phyloP scores from a whole-genome alignment of 2,329 filamentous ascomycete genomes.

The Claviceps humidiphila region DNA sequence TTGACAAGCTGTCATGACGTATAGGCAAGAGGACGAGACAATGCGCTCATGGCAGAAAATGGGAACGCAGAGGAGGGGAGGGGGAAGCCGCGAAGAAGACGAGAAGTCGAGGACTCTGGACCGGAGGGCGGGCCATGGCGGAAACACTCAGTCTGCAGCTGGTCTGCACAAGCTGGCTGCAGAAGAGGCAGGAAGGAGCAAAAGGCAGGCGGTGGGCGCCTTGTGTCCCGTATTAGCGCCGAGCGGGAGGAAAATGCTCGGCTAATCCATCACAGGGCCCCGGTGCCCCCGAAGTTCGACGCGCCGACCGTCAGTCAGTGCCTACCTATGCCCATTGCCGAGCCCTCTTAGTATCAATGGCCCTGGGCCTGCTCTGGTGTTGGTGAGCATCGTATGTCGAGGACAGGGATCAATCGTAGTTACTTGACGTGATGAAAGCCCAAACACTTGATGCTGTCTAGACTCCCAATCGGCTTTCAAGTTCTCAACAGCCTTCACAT shows the following conservation, averaged over 20 bases:
- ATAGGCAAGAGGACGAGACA: conserved; percentile 3
- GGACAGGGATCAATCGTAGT: too few species aligned
- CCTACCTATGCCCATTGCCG: too few species aligned
- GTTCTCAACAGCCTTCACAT: too few species aligned
- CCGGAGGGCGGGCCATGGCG: neutral
- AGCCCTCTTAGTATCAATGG: too few species aligned
- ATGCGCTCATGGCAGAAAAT: conserved; percentile 6
- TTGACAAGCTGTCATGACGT: conserved; percentile 10
- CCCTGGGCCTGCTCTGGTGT: too few species aligned
- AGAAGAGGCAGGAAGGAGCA: neutral
- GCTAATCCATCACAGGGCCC: conserved; percentile 2
- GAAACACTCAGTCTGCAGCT: conserved; percentile 2
- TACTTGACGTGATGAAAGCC: too few species aligned
- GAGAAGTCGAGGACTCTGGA: neutral
- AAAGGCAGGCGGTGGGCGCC: too few species aligned
- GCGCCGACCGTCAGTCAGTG: too few species aligned
- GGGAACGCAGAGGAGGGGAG: conserved; percentile 1
- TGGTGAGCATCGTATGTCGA: too few species aligned
- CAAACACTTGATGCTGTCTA: too few species aligned
- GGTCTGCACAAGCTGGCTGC: conserved; percentile 1
- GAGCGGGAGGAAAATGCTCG: conserved; percentile 4
- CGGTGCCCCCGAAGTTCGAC: neutral
- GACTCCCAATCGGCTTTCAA: too few species aligned
- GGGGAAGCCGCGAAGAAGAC: conserved; percentile 2
- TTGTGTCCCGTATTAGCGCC: too few species aligned